phyloP scores from a whole-genome alignment of 805 yeast genomes.

The Wickerhamomyces strasburgensis region DNA sequence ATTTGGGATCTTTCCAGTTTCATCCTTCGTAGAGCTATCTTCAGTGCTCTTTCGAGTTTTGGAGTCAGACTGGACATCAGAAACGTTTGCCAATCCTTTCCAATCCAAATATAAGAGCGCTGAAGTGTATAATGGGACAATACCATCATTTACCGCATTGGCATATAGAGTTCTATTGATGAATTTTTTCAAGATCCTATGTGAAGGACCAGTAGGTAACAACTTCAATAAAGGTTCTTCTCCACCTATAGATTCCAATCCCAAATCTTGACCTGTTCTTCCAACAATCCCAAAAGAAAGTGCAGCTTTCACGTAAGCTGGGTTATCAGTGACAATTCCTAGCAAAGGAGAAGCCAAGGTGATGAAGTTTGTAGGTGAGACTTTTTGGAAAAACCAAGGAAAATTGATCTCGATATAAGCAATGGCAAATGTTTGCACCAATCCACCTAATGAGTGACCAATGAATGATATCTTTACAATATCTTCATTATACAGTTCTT shows the following conservation, averaged over 20 bases:
- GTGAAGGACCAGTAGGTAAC: constrained; percentile 67
- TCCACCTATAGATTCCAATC: constrained; percentile 42
- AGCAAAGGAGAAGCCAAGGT: constrained; percentile 71
- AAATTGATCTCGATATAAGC: constrained; percentile 64
- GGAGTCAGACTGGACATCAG: constrained; percentile 6
- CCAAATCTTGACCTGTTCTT: constrained; percentile 74
- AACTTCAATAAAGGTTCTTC: constrained; percentile 52
- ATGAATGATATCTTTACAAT: constrained; percentile 60
- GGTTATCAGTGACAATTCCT: constrained; percentile 76
- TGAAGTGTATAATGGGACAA: constrained; percentile 73
- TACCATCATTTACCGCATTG: constrained; percentile 73
- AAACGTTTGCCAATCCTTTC: constrained; percentile 19
- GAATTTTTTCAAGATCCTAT: constrained; percentile 50
- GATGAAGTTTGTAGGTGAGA: constrained; percentile 63
- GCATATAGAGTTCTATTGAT: constrained; percentile 68
- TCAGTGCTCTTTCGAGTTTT: background rate
- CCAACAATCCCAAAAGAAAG: constrained; percentile 74
- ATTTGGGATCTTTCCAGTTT: constrained; percentile 15
- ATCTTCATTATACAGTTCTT: constrained; percentile 39
- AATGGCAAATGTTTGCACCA: constrained; percentile 71
- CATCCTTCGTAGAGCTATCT: background rate
- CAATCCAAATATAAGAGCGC: constrained; percentile 64
- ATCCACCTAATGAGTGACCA: constrained; percentile 78
- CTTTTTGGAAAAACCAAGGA: constrained; percentile 60
- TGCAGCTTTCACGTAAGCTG: constrained; percentile 65